A percentile compares a stretch with the other conserved stretches of the same genome.
phyloP scores from a whole-genome alignment of 805 yeast species.

The Candida maris region DNA sequence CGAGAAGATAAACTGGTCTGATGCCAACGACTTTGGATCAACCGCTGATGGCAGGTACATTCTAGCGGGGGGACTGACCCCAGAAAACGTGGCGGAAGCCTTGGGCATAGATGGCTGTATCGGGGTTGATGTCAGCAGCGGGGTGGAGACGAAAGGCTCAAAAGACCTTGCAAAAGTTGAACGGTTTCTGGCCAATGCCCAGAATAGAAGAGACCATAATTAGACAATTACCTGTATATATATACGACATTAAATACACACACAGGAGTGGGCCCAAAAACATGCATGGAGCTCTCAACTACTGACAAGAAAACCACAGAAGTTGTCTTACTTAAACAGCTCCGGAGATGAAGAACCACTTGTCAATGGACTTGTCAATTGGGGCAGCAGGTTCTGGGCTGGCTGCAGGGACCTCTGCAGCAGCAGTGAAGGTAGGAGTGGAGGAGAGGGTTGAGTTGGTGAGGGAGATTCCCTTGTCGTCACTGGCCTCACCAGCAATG shows the following conservation, averaged over 20 bases:
- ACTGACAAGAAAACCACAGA: too few relatives aligned
- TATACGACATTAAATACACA: too few relatives aligned
- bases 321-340: conserved; percentile 40
- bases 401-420: conserved; percentile 63
- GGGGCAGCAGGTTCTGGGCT: conserved; percentile 79
- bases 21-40: conserved; percentile 37
- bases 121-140: conserved; percentile 95
- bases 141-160: conserved; percentile 76
- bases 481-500: conserved; percentile 57
- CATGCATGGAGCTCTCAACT: not conserved
- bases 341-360: conserved; percentile 97
- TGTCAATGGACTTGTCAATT: conserved; percentile 93
- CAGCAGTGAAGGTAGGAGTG: conserved; percentile 51
- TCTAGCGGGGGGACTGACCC: conserved; percentile 87
- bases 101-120: conserved; percentile 50
- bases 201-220: conserved; percentile 20
- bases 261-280: not conserved
- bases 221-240: not conserved
- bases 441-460: conserved; percentile 68
- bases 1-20: conserved; percentile 67
- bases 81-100: conserved; percentile 65
- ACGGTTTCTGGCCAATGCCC: conserved; percentile 55
- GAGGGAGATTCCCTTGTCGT: conserved; percentile 61
- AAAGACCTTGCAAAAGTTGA: conserved; percentile 68
- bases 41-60: conserved; percentile 41